Base-by-base conservation (phyloP, 768 basidiomycete species). In the Kwoniella botswanensis region DNA sequence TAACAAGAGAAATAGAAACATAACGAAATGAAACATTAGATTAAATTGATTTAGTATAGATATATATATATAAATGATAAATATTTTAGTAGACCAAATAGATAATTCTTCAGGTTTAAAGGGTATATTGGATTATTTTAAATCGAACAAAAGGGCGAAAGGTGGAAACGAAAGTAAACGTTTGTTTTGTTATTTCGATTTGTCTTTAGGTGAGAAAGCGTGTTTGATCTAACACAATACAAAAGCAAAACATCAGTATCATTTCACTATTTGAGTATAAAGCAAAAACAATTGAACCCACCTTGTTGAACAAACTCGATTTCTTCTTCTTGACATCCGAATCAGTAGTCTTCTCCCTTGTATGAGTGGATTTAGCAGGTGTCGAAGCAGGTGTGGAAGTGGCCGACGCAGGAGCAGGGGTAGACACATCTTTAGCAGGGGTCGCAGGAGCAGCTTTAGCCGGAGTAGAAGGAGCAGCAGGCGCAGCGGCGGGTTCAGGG, bases 231-330 rank as follows among this genome's bases (percentile, higher is more conserved):
- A 3, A 26, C 3, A 43, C 26, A 22, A 58, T 43, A 24, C 11
- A 3, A 52, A 17, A 54, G 55, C 22, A 26, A 26, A 26, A 26
- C 64, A 29, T 64, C 63, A 70, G 67, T n/a, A 22, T 24, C 5
- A 24, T 11, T 21, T 18, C 41, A 29, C 13, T 60, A 26, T 3
- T 44, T 26, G 46, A 9, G 18, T 9, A 10, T 17, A 10, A 15
- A 17, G 12, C 17, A 24, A 4, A 4, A 55, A 24, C 11, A 24
- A 12, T 9, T n/a, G 46, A 6, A 70, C 76, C 54, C 58, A 77
- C 82, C 78, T 83, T 83, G 65, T 46, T 52, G 64, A 83, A 79
- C 71, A 83, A 72, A 61, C 79, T 73, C 4, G 77, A 78, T 76
- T 83, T 83, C 53, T 74, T 73, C 78, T 83, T 83, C 57, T 71